Conservation (phyloP, 371 early-diverging fungal genomes). For the Mucor saturninus region DNA sequence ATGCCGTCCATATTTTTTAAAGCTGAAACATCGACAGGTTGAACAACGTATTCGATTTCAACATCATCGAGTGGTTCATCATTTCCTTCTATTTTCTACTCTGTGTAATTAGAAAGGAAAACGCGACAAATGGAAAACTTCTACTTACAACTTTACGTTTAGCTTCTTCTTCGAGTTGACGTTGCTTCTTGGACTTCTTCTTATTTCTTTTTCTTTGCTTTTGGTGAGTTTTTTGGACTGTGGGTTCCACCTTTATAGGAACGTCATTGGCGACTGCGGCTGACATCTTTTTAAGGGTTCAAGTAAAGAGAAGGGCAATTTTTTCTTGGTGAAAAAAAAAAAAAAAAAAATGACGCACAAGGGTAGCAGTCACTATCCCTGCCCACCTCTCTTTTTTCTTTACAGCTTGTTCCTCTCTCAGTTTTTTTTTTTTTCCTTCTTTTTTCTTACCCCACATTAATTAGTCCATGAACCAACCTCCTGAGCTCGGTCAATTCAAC, state of each 20-base stretch:
- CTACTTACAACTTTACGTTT: conserved; percentile 39
- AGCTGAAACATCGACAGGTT: conserved; percentile 39
- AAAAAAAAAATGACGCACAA: conserved; percentile 16
- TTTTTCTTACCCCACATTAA: background rate
- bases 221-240: conserved; percentile 20
- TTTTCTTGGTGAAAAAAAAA: conserved; percentile 3
- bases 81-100: conserved; percentile 28
- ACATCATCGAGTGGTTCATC: conserved; percentile 43
- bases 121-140: background rate
- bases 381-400: conserved; percentile 1
- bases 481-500: conserved; percentile 14
- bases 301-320: conserved; percentile 6
- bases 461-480: conserved; percentile 21
- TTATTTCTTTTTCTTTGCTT: conserved; percentile 34
- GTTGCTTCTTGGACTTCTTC: conserved; percentile 40
- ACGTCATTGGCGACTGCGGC: conserved; percentile 19
- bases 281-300: conserved; percentile 16
- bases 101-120: no score
- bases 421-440: background rate
- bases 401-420: background rate
- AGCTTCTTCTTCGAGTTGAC: conserved; percentile 54
- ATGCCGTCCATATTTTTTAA: conserved; percentile 41
- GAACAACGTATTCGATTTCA: conserved; percentile 54
- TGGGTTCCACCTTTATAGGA: conserved; percentile 15
- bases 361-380: conserved; percentile 16